phyloP scores from a whole-genome alignment of 2,329 filamentous ascomycete genomes.

The Coniella vitis region DNA sequence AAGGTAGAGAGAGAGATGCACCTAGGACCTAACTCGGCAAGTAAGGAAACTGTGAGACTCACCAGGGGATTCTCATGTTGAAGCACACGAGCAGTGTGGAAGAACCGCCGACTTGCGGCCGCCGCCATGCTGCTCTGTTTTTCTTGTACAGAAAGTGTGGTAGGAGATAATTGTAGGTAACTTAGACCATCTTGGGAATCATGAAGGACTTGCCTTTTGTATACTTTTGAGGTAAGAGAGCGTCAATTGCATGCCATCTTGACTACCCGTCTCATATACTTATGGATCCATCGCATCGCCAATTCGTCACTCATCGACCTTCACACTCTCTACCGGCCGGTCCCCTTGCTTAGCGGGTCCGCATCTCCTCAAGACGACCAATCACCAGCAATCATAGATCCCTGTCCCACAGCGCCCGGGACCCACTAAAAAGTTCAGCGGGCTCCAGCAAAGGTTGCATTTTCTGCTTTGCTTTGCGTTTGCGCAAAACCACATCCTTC shows the following conservation, averaged over 20 bases:
- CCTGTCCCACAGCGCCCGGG: not conserved
- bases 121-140: not conserved
- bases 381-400: not conserved
- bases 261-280: too few relatives aligned
- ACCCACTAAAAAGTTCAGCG: constrained; percentile 18
- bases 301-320: not conserved
- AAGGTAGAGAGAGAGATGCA: too few relatives aligned
- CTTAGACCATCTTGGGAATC: too few relatives aligned
- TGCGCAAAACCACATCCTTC: too few relatives aligned
- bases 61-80: constrained; percentile 87
- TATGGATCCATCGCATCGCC: too few relatives aligned
- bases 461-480: constrained; percentile 5
- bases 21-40: too few relatives aligned
- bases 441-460: constrained; percentile 8
- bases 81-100: constrained; percentile 48
- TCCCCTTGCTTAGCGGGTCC: not conserved
- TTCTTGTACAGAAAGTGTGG: too few relatives aligned
- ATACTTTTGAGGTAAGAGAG: too few relatives aligned
- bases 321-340: not conserved
- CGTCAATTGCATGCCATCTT: too few relatives aligned
- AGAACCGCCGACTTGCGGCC: constrained; percentile 20
- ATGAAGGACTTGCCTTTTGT: too few relatives aligned
- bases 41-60: constrained; percentile 21
- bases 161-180: too few relatives aligned
- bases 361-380: not conserved